These are phyloP conservation scores for Stephanocyclus meneghinianus DNA, from an alignment of 352 stramenopile species.

Conservation along the genomic window DNA sequence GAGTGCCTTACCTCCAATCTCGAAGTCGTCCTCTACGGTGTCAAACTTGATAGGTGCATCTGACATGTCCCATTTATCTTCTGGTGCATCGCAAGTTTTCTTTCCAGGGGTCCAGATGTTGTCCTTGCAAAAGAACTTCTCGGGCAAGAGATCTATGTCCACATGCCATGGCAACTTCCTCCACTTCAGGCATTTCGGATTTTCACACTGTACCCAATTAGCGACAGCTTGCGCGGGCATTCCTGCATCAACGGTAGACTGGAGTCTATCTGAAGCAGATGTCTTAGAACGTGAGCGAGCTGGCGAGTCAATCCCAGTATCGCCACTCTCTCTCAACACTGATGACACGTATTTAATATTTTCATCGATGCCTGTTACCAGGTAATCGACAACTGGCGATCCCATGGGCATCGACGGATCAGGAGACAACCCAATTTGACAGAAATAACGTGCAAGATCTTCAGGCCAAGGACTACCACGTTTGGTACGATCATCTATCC, in stretches of 20 bases:
- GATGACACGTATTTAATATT: conserved; percentile 64
- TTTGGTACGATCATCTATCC: conserved; percentile 75
- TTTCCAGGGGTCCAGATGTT: conserved; percentile 79
- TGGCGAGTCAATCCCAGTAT: conserved; percentile 4
- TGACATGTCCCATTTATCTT: conserved; percentile 82
- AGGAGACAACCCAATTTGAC: conserved; percentile 32
- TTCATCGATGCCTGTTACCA: conserved; percentile 78
- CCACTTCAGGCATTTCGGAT: conserved; percentile 76
- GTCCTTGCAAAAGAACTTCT: conserved; percentile 84
- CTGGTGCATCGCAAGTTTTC: conserved; percentile 68
- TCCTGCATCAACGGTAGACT: conserved; percentile 78
- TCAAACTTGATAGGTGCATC: conserved; percentile 69
- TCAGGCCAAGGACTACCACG: conserved; percentile 75
- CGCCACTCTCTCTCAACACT: conserved; percentile 34
- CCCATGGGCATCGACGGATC: conserved; percentile 69
- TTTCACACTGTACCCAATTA: conserved; percentile 85
- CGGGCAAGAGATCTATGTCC: conserved; percentile 78
- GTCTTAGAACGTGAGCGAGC: conserved; percentile 24
- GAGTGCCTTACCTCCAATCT: conserved; percentile 49
- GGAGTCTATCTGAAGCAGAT: conserved; percentile 54
- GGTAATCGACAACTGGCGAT: conserved; percentile 81
- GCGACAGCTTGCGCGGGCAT: conserved; percentile 78
- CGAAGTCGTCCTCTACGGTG: conserved; percentile 47
- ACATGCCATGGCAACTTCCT: conserved; percentile 82
- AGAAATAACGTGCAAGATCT: conserved; percentile 67